Base-by-base conservation (phyloP, 116 monocot genomes). In the Iris pallida region DNA sequence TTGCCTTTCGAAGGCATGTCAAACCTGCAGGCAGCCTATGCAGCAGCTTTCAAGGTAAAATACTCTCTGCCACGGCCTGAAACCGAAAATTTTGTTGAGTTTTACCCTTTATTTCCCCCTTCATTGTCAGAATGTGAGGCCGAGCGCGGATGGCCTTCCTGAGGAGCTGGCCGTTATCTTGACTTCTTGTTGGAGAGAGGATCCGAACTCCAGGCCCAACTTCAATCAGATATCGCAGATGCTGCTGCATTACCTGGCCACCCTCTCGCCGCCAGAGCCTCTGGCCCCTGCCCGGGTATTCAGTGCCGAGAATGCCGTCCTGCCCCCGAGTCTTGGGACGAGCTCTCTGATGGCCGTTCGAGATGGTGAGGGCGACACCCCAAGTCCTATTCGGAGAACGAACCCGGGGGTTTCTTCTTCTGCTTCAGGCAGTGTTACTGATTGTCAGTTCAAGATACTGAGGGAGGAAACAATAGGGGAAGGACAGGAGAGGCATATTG, bases 131-230 rank as follows among this genome's bases (percentile, higher is more conserved):
- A 95, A 95, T 76, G 80, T 73, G 8, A 86, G 95, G 75, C 95
- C 95, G 1, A 91, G 86, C 58, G 88, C 89, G 6, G 91, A 95
- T 41, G 75, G 89, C 46, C 81, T 91, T 41, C 91, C 95, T 12
- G 80, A 84, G 18, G 86, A 88, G 16, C 62, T 95, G 9, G 75
- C 88, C 16, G 16, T 62, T 45, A 84, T 95, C 16, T 68, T 95
- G 66, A 91, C 91, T 4, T 88, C 89, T 49, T 95, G 95, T 59
- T 95, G 95, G 95, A 82, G 84, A 47, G 91, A 95, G 73, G 91
- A 95, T 16, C 95, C 95, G 16, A 86, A 91, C 43, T 59, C 72
- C 12, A 77, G 95, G 42, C 91, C 95, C 4, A 88, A 95, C 84
- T 95, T 95, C 54, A 81, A 72, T 72, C 88, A 91, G 57, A 95